phyloP scores from a whole-genome alignment of 1,284 basidiomycete species.

The Mycena sp. region DNA sequence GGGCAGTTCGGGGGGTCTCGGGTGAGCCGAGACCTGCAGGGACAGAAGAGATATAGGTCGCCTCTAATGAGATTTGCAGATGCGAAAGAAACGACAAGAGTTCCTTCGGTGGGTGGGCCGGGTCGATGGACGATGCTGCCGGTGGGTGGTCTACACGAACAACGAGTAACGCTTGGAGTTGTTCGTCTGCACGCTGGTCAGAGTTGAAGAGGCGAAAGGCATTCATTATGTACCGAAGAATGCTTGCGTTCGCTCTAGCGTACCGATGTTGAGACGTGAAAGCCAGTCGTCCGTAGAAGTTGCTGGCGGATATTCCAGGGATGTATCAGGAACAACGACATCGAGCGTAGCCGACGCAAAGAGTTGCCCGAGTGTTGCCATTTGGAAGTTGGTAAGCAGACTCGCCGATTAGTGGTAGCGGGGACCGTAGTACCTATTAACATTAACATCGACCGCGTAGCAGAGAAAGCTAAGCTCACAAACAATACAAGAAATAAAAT shows the following conservation, averaged over 20 bases:
- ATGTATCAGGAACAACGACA: slow-evolving; percentile 72
- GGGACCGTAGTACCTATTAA: too few species aligned
- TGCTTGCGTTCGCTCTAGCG: slow-evolving; percentile 62
- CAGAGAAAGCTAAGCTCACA: too few species aligned
- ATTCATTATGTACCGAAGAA: slow-evolving; percentile 74
- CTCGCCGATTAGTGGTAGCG: too few species aligned
- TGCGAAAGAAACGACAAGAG: slow-evolving; percentile 75
- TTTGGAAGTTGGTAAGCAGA: slow-evolving; percentile 10
- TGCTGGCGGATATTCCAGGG: slow-evolving; percentile 63
- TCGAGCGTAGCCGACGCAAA: slow-evolving; percentile 72
- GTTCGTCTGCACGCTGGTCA: slow-evolving; percentile 58
- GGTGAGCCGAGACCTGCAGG: slow-evolving; percentile 17
- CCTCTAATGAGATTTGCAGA: slow-evolving; percentile 81
- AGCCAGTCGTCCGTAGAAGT: slow-evolving; percentile 65
- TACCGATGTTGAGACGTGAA: slow-evolving; percentile 46
- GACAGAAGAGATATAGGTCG: slow-evolving; percentile 78
- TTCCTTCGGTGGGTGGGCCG: slow-evolving; percentile 57
- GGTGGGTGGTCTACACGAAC: slow-evolving; percentile 59
- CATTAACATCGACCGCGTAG: too few species aligned
- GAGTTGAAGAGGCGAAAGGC: slow-evolving; percentile 21
- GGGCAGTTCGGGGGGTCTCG: slow-evolving; percentile 47
- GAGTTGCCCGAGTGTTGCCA: slow-evolving; percentile 61
- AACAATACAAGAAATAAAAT: too few species aligned
- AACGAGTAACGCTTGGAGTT: slow-evolving; percentile 73
- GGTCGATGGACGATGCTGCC: slow-evolving; percentile 43